A percentile compares a stretch with the other conserved stretches of the same genome.
These are phyloP conservation scores for Meira miltonrushii DNA, from an alignment of 1,284 basidiomycete species.

Conservation along the genomic window DNA sequence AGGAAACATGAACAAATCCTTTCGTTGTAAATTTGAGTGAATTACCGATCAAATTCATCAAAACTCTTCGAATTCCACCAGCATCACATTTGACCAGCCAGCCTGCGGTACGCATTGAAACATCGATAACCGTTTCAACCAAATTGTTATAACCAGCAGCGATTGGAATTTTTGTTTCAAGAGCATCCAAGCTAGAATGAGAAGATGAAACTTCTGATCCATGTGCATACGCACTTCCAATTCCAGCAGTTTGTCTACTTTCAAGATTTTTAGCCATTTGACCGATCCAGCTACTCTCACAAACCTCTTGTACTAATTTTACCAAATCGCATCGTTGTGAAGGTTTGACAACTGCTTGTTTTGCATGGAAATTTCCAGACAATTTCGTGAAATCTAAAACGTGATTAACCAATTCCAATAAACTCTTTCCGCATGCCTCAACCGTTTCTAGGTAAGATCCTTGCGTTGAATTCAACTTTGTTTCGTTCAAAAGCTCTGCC, in stretches of 20 bases:
- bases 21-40: slow-evolving; percentile 83
- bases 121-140: slow-evolving; percentile 83
- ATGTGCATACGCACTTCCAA: slow-evolving; percentile 80
- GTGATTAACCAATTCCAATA: slow-evolving; percentile 73
- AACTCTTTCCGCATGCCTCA: slow-evolving; percentile 54
- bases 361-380: slow-evolving; percentile 63
- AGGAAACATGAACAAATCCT: slow-evolving; percentile 78
- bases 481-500: slow-evolving; percentile 80
- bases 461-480: slow-evolving; percentile 72
- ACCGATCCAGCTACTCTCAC: slow-evolving; percentile 92
- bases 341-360: slow-evolving; percentile 21
- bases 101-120: slow-evolving; percentile 68
- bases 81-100: slow-evolving; percentile 87
- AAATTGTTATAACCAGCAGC: slow-evolving; percentile 33
- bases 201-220: slow-evolving; percentile 53
- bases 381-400: slow-evolving; percentile 94
- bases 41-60: slow-evolving; percentile 92
- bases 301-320: slow-evolving; percentile 86
- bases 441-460: slow-evolving; percentile 75
- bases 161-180: background rate
- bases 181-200: slow-evolving; percentile 26
- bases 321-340: slow-evolving; percentile 61
- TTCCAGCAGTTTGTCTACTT: slow-evolving; percentile 56
- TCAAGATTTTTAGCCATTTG: slow-evolving; percentile 68
- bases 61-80: slow-evolving; percentile 79